These are phyloP conservation scores for Hericium alpestre DNA, from an alignment of 768 basidiomycete species.

Conservation along the genomic window DNA sequence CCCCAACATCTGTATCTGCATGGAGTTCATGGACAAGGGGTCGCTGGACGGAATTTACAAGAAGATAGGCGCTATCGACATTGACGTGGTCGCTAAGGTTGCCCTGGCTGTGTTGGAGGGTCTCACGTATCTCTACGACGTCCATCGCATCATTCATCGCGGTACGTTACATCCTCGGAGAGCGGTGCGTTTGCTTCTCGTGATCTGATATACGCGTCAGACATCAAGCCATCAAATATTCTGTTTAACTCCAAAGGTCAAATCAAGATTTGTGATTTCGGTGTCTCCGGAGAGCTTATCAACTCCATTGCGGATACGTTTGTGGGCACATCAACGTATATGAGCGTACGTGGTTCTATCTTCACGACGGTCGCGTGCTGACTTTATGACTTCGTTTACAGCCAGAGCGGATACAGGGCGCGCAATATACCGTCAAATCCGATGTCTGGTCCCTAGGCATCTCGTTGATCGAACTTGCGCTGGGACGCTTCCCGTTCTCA, in stretches of 20 bases:
- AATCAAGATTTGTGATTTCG: slow-evolving; percentile 99
- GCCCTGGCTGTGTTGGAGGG: slow-evolving; percentile 94
- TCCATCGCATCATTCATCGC: slow-evolving; percentile 95
- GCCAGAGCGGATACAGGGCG: slow-evolving; percentile 99
- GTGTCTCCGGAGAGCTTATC: slow-evolving; percentile 96
- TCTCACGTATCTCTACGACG: slow-evolving; percentile 93
- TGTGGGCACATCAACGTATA: slow-evolving; percentile 97
- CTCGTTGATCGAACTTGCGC: slow-evolving; percentile 90
- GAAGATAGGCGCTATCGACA: slow-evolving; percentile 86
- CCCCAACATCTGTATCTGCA: slow-evolving; percentile 98
- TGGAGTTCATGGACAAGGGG: slow-evolving; percentile 94
- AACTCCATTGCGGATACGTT: slow-evolving; percentile 99
- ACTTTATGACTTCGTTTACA: slow-evolving; percentile 24
- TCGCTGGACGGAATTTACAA: slow-evolving; percentile 94
- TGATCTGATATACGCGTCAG: slow-evolving; percentile 29
- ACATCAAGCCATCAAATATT: slow-evolving; percentile 99
- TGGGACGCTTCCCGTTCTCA: slow-evolving; percentile 95
- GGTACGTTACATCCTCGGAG: slow-evolving; percentile 42
- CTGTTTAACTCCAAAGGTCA: slow-evolving; percentile 88
- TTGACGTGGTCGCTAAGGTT: slow-evolving; percentile 86
- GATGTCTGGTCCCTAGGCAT: slow-evolving; percentile 99
- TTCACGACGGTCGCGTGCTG: slow-evolving; percentile 4
- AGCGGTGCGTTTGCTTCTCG: background rate
- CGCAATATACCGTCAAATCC: slow-evolving; percentile 96
- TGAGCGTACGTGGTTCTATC: slow-evolving; percentile 67